Evolutionary conservation across 2,329 filamentous ascomycete genomes (phyloP).

Genomic region (Macrophomina pseudophaseolina): DNA sequence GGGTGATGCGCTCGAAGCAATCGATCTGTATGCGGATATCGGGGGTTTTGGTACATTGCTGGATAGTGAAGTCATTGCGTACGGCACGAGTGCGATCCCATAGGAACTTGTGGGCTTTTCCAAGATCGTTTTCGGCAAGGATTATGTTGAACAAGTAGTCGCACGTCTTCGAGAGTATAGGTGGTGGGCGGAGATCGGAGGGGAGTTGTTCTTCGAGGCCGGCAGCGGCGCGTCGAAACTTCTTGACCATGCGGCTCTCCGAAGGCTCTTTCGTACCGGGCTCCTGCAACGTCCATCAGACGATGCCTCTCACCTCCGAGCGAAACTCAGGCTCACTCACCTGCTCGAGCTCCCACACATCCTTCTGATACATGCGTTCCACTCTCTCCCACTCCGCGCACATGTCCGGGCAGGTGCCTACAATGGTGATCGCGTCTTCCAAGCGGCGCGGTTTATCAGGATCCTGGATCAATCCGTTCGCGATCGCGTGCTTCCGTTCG

Average conservation of each 20-base stretch:
- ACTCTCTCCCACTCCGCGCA: slow-evolving; percentile 68
- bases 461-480: slow-evolving; percentile 60
- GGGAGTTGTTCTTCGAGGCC: slow-evolving; percentile 67
- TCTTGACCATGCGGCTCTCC: slow-evolving; percentile 66
- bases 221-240: slow-evolving; percentile 66
- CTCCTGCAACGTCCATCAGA: slow-evolving; percentile 40
- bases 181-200: slow-evolving; percentile 66
- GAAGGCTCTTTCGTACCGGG: slow-evolving; percentile 47
- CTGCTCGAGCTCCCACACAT: slow-evolving; percentile 66
- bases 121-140: slow-evolving; percentile 52
- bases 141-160: slow-evolving; percentile 49
- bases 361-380: slow-evolving; percentile 65
- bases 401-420: slow-evolving; percentile 67
- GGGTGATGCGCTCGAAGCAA: slow-evolving; percentile 66
- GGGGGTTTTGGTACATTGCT: slow-evolving; percentile 61
- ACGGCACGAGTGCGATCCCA: slow-evolving; percentile 70
- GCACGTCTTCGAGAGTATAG: slow-evolving; percentile 44
- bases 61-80: slow-evolving; percentile 69
- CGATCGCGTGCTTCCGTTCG: slow-evolving; percentile 49
- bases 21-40: slow-evolving; percentile 63
- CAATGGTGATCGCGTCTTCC: slow-evolving; percentile 64
- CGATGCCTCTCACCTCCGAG: slow-evolving; percentile 2
- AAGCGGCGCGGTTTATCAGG: slow-evolving; percentile 65
- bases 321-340: slow-evolving; percentile 43
- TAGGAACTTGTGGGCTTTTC: slow-evolving; percentile 64